Evolutionary conservation across 208 protist genomes (phyloP), one percentile per base, ranked within the genome.

Genomic region (Acanthamoeba divionensis): DNA sequence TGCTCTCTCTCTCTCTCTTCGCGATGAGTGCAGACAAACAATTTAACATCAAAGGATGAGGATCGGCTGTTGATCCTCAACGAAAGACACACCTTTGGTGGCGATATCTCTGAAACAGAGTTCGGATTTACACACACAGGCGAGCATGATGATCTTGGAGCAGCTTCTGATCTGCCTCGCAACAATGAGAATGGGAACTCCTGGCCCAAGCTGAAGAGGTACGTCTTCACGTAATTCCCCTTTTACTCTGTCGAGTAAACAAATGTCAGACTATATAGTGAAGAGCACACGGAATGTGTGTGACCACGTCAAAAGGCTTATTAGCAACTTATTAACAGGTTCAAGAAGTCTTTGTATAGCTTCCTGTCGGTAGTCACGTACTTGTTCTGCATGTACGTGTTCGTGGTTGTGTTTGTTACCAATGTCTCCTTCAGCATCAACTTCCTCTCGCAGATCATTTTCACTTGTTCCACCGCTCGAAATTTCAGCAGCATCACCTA

Each of bases 371-470:
- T 86, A 36, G 21, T 86, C 29, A 29, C 52, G 15, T 86, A 86
- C 54, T 21, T 86, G 5, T 86, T 47, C 77, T 86, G 77, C 33
- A 33, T 86, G 12, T 86, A 86, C 21, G 54, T 86, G 77, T 86
- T 86, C 77, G 29, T 86, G 47, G 36, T 86, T n/a, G 77, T 86
- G 52, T 66, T 86, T 12, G 77, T 86, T 38, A 86, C 50, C 18
- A 47, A 33, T 7, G 66, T 86, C 47, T 60, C 77, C 31, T 86
- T 86, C 54, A 86, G 52, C 77, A 86, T 86, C 48, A 86, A 86
- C 77, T 86, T 86, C n/a, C 52, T 86, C 21, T 60, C 54, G n/a
- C 77, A 86, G 77, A 9, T 86, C 77, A 86, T 86, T 55, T 86
- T 86, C 36, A 65, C 77, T 36, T 80, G 69, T 48, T n/a, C 45